A percentile compares a stretch with the other conserved stretches of the same genome.
These are phyloP conservation scores for Morella rubra DNA, from an alignment of 306 rosid species.

Conservation along the genomic window DNA sequence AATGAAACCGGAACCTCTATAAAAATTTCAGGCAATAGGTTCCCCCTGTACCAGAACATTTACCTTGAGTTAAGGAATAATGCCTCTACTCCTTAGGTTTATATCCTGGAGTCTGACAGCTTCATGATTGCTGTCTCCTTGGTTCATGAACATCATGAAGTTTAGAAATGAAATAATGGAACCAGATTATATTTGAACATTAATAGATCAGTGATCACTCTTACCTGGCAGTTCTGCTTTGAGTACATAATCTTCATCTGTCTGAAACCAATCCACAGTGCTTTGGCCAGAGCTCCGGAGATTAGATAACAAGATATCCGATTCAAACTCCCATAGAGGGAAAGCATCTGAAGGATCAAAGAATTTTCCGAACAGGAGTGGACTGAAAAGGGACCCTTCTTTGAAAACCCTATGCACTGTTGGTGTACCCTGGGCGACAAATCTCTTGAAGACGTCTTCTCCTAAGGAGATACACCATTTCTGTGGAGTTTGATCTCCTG, in stretches of 20 bases:
- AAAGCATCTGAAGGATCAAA: conserved; percentile 98
- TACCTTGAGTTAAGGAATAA: conserved; percentile 30
- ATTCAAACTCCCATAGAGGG: conserved; percentile 94
- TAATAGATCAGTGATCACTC: background rate
- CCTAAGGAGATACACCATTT: conserved; percentile 80
- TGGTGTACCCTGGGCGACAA: conserved; percentile 52
- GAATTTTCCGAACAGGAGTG: conserved; percentile 84
- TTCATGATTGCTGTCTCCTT: conserved; percentile 19
- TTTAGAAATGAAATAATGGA: conserved; percentile 5
- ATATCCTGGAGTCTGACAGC: conserved; percentile 15
- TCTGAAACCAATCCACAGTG: conserved; percentile 71
- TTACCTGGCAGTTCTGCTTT: conserved; percentile 84
- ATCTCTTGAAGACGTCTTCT: conserved; percentile 74
- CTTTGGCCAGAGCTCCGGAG: conserved; percentile 56
- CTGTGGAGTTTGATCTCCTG: conserved; percentile 63
- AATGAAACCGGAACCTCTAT: conserved; percentile 3
- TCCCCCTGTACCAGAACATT: conserved; percentile 20
- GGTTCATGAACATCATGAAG: conserved; percentile 27
- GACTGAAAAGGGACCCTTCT: conserved; percentile 87
- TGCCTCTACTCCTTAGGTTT: conserved; percentile 29
- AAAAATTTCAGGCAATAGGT: conserved; percentile 16
- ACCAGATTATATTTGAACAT: background rate
- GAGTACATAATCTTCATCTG: conserved; percentile 62
- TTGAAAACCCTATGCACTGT: conserved; percentile 61
- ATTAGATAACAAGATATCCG: conserved; percentile 63